Evolutionary conservation across 306 rosid genomes (phyloP), one percentile per base, ranked within the genome.

Genomic region (Neltuma alba): DNA sequence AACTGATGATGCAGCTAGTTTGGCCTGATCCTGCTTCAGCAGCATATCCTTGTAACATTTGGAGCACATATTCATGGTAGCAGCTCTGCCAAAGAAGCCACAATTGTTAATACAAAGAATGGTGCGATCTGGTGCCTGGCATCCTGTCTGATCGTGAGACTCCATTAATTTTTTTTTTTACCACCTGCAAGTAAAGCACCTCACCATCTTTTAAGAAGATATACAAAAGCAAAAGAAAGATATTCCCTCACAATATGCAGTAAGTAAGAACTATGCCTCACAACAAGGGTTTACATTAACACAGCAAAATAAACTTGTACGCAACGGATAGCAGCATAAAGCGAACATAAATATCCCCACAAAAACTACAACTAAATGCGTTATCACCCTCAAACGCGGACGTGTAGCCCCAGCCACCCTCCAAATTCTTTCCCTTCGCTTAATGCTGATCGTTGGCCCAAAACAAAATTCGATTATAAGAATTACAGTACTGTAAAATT

Each of bases 41-140:
- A 86, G 77, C 70, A 62, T 83, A 88, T 89, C 95, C 86, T 92
- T 92, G 88, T 87, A 92, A 77, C 97, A 92, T 85, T 89, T 89
- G 58, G 97, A 92, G 72, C 95, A 92, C 97, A 92, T 92, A 72
- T 92, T 90, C 95, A 90, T 90, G 12, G 97, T 90, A 34, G 91
- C 84, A 16, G 88, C 92, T 82, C 95, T 86, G 70, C 97, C 97
- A 37, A 92, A 92, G 83, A 92, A 90, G 64, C 95, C 94, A 74
- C 97, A 92, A 72, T 90, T 90, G 50, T 92, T 90, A 42, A 90
- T 74, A 74, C 97, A 92, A 41, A 85, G 95, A 78, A 90, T 90
- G 37, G 95, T 87, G 31, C 88, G 85, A 16, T 90, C 92, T 5
- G 88, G 93, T 41, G 97, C 84, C 74, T 92, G 94, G 89, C 93